These are phyloP conservation scores for Coriolopsis trogii DNA, from an alignment of 1,284 basidiomycete species.

Conservation along the genomic window DNA sequence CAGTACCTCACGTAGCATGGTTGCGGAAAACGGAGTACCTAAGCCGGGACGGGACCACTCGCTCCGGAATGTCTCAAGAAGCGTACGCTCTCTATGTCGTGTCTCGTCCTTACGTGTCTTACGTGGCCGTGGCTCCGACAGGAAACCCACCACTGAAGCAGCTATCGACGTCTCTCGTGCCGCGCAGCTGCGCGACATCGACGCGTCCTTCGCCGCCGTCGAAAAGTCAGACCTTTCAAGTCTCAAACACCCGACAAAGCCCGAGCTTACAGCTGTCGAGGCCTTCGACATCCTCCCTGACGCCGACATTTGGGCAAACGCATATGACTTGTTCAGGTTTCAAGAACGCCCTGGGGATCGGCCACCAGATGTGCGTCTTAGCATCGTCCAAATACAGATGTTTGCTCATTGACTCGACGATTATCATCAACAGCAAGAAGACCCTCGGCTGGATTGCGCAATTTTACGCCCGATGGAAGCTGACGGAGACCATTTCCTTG, in stretches of 20 bases:
- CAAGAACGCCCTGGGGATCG: constrained; percentile 86
- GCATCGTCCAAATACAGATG: background rate
- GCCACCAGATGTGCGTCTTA: constrained; percentile 55
- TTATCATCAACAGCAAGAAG: constrained; percentile 53
- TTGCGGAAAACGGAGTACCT: constrained; percentile 89
- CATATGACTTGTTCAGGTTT: constrained; percentile 88
- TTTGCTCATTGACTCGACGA: too few species aligned
- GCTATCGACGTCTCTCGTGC: constrained; percentile 75
- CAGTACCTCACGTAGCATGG: constrained; percentile 75
- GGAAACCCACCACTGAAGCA: constrained; percentile 53
- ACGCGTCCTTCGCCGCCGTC: constrained; percentile 76
- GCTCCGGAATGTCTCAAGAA: constrained; percentile 51
- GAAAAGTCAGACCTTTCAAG: constrained; percentile 59
- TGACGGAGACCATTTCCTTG: constrained; percentile 84
- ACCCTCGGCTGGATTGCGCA: constrained; percentile 81
- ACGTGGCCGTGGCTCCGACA: constrained; percentile 10
- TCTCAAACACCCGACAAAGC: constrained; percentile 82
- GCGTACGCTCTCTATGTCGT: constrained; percentile 43
- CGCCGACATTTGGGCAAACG: constrained; percentile 85
- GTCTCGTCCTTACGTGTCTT: background rate
- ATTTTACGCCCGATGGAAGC: constrained; percentile 86
- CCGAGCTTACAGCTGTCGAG: constrained; percentile 75
- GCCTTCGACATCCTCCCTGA: constrained; percentile 89
- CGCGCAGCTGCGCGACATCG: constrained; percentile 83
- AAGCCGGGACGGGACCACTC: constrained; percentile 63